A percentile compares a stretch with the other conserved stretches of the same genome.
Conservation (phyloP, 306 rosid species). For the Alnus rubra region DNA sequence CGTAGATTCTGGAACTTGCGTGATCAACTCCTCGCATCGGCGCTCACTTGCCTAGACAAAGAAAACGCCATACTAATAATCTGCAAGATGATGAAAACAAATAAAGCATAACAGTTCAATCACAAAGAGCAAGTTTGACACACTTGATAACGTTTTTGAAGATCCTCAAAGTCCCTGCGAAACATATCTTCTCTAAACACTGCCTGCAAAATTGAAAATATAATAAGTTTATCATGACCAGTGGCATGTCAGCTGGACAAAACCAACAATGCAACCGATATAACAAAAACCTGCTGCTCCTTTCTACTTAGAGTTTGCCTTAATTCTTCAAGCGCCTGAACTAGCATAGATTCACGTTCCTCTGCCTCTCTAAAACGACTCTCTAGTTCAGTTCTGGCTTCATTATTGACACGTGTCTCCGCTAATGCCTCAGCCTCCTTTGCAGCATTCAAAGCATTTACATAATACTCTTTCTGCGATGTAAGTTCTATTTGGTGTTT, state of each 20-base stretch:
- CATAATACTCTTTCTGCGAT: constrained; percentile 82
- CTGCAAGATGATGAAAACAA: constrained; percentile 22
- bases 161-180: constrained; percentile 89
- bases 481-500: constrained; percentile 86
- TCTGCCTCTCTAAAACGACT: constrained; percentile 79
- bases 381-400: constrained; percentile 94
- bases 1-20: constrained; percentile 98
- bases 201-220: constrained; percentile 51
- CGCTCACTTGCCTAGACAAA: constrained; percentile 91
- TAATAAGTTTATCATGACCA: constrained; percentile 14
- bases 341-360: constrained; percentile 95
- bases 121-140: constrained; percentile 29
- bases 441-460: constrained; percentile 86
- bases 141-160: constrained; percentile 95
- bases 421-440: constrained; percentile 97
- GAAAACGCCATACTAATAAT: constrained; percentile 30
- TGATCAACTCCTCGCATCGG: constrained; percentile 92
- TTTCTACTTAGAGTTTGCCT: constrained; percentile 89
- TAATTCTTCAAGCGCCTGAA: constrained; percentile 93
- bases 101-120: constrained; percentile 24
- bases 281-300: constrained; percentile 86
- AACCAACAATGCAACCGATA: constrained; percentile 25
- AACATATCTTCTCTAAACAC: constrained; percentile 93
- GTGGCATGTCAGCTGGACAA: constrained; percentile 22
- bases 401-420: constrained; percentile 88